Evolutionary conservation across 805 yeast genomes (phyloP).

Genomic region (Candida endomychidarum): DNA sequence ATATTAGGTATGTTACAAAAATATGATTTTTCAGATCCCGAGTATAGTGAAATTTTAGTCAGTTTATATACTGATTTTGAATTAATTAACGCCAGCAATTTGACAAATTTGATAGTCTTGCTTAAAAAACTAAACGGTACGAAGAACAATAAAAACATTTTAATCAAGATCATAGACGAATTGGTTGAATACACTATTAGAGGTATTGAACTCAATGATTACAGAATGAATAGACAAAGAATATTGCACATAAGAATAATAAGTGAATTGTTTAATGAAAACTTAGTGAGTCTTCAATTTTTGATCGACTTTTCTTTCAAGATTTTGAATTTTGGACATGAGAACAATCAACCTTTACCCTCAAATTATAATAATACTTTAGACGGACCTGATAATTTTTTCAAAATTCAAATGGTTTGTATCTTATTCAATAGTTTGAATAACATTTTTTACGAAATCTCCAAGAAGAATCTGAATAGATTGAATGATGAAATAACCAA

Average conservation of each 20-base stretch:
- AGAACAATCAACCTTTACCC: constrained; percentile 55
- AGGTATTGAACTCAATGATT: constrained; percentile 67
- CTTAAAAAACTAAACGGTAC: constrained; percentile 17
- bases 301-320: constrained; percentile 54
- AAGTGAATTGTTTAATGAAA: constrained; percentile 52
- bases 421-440: constrained; percentile 9
- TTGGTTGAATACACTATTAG: constrained; percentile 60
- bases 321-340: constrained; percentile 66
- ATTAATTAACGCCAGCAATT: constrained; percentile 55
- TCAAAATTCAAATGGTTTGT: constrained; percentile 59
- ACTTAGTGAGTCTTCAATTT: constrained; percentile 46
- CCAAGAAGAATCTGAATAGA: constrained; percentile 2
- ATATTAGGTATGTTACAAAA: constrained; percentile 33
- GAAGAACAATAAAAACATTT: constrained; percentile 39
- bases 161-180: constrained; percentile 54
- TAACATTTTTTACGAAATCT: background rate
- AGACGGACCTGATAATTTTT: constrained; percentile 71
- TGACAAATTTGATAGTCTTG: constrained; percentile 1
- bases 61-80: constrained; percentile 60
- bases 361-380: constrained; percentile 39
- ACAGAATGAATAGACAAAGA: constrained; percentile 56
- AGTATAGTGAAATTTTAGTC: constrained; percentile 30
- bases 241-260: constrained; percentile 61
- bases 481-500: constrained; percentile 4
- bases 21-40: constrained; percentile 48